phyloP scores from a whole-genome alignment of 148 eudicot species.

The Camellia japonica region DNA sequence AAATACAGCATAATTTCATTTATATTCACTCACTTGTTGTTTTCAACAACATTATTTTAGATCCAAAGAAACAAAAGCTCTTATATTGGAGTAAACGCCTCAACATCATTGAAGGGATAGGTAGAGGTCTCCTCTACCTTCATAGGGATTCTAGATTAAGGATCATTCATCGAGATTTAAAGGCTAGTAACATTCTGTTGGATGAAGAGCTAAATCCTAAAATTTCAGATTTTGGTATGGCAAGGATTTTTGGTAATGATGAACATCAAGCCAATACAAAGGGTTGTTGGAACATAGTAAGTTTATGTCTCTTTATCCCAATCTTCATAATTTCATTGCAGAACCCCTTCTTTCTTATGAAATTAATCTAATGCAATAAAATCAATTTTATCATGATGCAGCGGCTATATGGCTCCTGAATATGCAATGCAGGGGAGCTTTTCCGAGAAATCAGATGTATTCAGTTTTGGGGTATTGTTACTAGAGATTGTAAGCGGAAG shows the following conservation, averaged over 20 bases:
- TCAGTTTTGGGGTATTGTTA: slow-evolving; percentile 43
- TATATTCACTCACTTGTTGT: not conserved
- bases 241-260: slow-evolving; percentile 54
- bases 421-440: slow-evolving; percentile 47
- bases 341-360: not conserved
- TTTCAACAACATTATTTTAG: slow-evolving; percentile 12
- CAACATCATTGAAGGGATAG: slow-evolving; percentile 47
- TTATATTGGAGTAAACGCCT: slow-evolving; percentile 47
- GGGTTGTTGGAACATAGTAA: slow-evolving; percentile 69
- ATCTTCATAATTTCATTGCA: not conserved
- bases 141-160: too few relatives aligned
- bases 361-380: not conserved
- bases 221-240: slow-evolving; percentile 57
- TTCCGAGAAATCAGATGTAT: slow-evolving; percentile 54
- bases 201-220: slow-evolving; percentile 46
- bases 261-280: slow-evolving; percentile 48
- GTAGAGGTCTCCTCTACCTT: too few relatives aligned
- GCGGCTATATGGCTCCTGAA: slow-evolving; percentile 52
- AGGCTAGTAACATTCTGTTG: slow-evolving; percentile 43
- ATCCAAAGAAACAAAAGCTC: slow-evolving; percentile 18
- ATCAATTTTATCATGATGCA: slow-evolving; percentile 2
- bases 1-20: too few relatives aligned
- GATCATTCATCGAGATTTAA: slow-evolving; percentile 52
- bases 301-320: not conserved
- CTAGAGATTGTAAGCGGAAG: slow-evolving; percentile 41